phyloP scores from a whole-genome alignment of 306 rosid genomes.

The Lathyrus tuberosus region DNA sequence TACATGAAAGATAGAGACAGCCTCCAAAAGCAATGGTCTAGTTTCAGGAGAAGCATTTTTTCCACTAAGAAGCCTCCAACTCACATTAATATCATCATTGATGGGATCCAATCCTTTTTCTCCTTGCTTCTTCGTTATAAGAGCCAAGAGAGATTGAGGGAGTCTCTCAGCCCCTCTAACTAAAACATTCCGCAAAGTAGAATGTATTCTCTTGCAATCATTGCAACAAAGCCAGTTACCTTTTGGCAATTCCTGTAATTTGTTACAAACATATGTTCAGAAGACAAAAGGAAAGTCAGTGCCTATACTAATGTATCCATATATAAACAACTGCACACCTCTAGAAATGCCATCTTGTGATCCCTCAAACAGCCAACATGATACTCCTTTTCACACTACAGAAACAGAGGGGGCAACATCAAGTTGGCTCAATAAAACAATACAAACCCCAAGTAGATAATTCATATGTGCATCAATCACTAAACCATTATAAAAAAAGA shows the following conservation, averaged over 20 bases:
- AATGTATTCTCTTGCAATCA: slow-evolving; percentile 72
- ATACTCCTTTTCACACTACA: slow-evolving; percentile 94
- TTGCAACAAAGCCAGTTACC: slow-evolving; percentile 92
- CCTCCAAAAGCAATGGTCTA: slow-evolving; percentile 76
- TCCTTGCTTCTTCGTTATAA: slow-evolving; percentile 64
- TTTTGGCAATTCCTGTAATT: slow-evolving; percentile 83
- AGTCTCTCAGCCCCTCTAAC: slow-evolving; percentile 67
- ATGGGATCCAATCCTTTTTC: slow-evolving; percentile 55
- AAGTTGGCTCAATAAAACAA: slow-evolving; percentile 33
- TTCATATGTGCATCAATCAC: slow-evolving; percentile 22
- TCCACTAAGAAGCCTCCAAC: slow-evolving; percentile 86
- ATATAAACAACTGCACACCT: slow-evolving; percentile 57
- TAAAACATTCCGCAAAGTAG: slow-evolving; percentile 71
- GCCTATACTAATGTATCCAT: slow-evolving; percentile 29
- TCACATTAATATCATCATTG: slow-evolving; percentile 60
- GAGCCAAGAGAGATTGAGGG: slow-evolving; percentile 62
- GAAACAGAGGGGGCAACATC: slow-evolving; percentile 12
- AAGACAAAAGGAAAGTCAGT: slow-evolving; percentile 10
- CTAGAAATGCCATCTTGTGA: slow-evolving; percentile 86
- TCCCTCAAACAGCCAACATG: slow-evolving; percentile 96
- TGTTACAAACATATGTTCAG: slow-evolving; percentile 33
- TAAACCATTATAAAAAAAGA: background rate
- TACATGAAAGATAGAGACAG: slow-evolving; percentile 90
- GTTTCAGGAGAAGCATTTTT: slow-evolving; percentile 85
- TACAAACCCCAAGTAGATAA: slow-evolving; percentile 8